Percentiles rank a stretch among this genome's conserved stretches.
Evolutionary conservation across 1,284 basidiomycete genomes (phyloP).

Genomic region (Fomitopsis palustris): DNA sequence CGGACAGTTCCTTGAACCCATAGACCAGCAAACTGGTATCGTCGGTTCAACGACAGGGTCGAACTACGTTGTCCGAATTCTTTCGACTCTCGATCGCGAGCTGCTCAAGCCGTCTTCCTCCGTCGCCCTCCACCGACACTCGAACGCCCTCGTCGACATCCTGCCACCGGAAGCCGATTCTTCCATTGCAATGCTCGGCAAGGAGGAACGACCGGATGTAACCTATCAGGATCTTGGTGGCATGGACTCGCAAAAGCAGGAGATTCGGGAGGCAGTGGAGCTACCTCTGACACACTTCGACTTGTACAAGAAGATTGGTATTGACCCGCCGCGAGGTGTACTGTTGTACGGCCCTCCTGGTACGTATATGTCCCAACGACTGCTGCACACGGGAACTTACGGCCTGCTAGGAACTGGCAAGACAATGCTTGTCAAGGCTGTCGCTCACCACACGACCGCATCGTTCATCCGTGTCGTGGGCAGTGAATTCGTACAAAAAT

Average conservation of each 20-base stretch:
- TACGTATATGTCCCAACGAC: slow-evolving; percentile 28
- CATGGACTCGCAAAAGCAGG: slow-evolving; percentile 98
- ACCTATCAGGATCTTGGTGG: slow-evolving; percentile 92
- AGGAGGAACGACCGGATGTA: slow-evolving; percentile 93
- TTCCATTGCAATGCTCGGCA: slow-evolving; percentile 90
- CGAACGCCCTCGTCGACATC: slow-evolving; percentile 98
- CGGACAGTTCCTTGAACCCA: slow-evolving; percentile 98
- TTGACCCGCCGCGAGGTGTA: slow-evolving; percentile 95
- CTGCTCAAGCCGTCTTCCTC: slow-evolving; percentile 96
- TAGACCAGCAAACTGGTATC: slow-evolving; percentile 97
- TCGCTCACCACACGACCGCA: slow-evolving; percentile 96
- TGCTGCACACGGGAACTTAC: background rate
- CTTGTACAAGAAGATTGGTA: slow-evolving; percentile 98
- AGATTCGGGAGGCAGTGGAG: slow-evolving; percentile 98
- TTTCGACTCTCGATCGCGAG: slow-evolving; percentile 97
- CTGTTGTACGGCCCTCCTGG: slow-evolving; percentile 92
- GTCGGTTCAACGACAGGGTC: slow-evolving; percentile 98
- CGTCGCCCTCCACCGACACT: slow-evolving; percentile 97
- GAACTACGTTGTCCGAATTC: slow-evolving; percentile 97
- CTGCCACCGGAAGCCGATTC: slow-evolving; percentile 98
- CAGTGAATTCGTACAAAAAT: slow-evolving; percentile 99
- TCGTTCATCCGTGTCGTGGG: slow-evolving; percentile 98
- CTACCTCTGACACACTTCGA: slow-evolving; percentile 98
- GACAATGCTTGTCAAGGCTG: slow-evolving; percentile 99
- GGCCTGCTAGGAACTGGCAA: slow-evolving; percentile 84